Base-by-base conservation (phyloP, 495 filamentous ascomycete species). In the Pyrenopolyporus hunteri region DNA sequence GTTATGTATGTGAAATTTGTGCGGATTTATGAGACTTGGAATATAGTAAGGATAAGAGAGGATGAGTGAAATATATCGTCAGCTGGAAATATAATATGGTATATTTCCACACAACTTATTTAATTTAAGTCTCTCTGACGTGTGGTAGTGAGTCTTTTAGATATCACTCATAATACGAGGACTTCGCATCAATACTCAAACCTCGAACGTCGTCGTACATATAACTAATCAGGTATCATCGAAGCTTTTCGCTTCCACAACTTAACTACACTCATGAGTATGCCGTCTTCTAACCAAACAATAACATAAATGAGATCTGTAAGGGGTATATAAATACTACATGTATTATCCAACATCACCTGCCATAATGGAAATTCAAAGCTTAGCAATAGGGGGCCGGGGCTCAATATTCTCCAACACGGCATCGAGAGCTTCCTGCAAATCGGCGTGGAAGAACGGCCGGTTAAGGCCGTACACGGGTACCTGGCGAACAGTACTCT, bases 341-440 rank as follows among this genome's bases (percentile, higher is more conserved):
- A 42, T 46, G 48, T 8, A 32, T 61, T 35, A 22, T 37, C 47
- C 9, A 48, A 54, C 35, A 54, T 11, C n/a, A 29, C 39, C 23
- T 22, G 39, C 19, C 6, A n/a, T 10, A 11, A 7, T 1, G 8
- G 13, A 5, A 9, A 22, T 23, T 17, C 39, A 47, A n/a, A 37
- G 29, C 29, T 59, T 55, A 10, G 51, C 45, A 29, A 47, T 14
- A 37, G 50, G 44, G 11, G 55, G 35, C 39, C 50, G 36, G 16
- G 39, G 62, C 74, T 86, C 78, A 7, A 81, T 78, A 64, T 89
- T 93, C 53, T 82, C 81, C 61, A 94, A 77, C 17, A 89, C 90
- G 63, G 87, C 89, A 72, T 93, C 85, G 58, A 98, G 70, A 22
- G 94, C 94, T 67, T 88, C 89, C n/a, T 90, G 91, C 9, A 98